Conservation (phyloP, 306 rosid genomes). For the Sophora flavescens region DNA sequence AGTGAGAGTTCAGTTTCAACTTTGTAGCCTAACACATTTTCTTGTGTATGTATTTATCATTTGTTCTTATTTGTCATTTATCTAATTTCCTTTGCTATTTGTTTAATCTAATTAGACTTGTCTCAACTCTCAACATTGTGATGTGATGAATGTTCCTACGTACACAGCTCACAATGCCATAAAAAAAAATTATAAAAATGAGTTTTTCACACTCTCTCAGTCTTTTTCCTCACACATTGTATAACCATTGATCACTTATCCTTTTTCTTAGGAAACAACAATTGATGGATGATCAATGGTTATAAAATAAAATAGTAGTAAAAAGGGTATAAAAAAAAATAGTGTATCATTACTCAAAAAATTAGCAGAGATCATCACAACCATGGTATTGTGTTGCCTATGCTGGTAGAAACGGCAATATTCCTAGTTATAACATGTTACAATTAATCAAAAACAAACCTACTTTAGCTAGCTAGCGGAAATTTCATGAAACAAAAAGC, state of each 20-base stretch:
- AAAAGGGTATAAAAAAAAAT: too few relatives aligned
- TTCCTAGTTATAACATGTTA: not conserved
- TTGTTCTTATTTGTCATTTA: not conserved
- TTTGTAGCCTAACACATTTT: not conserved
- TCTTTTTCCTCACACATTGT: too few relatives aligned
- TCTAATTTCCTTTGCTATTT: not conserved
- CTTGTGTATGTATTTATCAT: not conserved
- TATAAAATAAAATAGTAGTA: too few relatives aligned
- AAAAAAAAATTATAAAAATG: not conserved
- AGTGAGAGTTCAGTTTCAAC: not conserved
- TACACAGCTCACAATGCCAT: not conserved
- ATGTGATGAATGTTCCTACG: constrained; percentile 24
- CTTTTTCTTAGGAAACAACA: too few relatives aligned
- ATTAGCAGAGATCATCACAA: not conserved
- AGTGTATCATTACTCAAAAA: too few relatives aligned
- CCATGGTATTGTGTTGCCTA: not conserved
- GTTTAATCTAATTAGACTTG: not conserved
- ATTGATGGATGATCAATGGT: too few relatives aligned
- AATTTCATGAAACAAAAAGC: not conserved
- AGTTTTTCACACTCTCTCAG: too few relatives aligned
- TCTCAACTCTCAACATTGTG: constrained; percentile 8
- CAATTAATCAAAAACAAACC: not conserved
- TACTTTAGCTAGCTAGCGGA: constrained; percentile 6
- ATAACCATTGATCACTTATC: too few relatives aligned
- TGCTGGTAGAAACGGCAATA: not conserved